Evolutionary conservation across 1,139 yeast genomes (phyloP).

Genomic region (Saccharomycopsis crataegensis): DNA sequence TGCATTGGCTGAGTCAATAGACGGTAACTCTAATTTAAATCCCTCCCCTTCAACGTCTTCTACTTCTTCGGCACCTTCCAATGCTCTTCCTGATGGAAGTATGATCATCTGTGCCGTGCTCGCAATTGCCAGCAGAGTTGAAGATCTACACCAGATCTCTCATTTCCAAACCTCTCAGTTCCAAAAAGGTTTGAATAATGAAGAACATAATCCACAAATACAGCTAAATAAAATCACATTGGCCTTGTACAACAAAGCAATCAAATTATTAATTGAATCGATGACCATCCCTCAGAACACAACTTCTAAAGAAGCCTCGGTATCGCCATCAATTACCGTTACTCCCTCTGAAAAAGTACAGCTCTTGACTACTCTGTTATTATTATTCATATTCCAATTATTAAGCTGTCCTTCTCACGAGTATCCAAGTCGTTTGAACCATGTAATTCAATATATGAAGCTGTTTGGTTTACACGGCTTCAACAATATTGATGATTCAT

Average conservation of each 20-base stretch:
- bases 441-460: too few species aligned
- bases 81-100: too few species aligned
- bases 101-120: slow-evolving; percentile 4
- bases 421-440: slow-evolving; percentile 4
- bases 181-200: too few species aligned
- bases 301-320: background rate
- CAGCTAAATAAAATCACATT: background rate
- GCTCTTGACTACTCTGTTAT: slow-evolving; percentile 3
- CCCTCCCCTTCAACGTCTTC: background rate
- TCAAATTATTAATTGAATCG: slow-evolving; percentile 4
- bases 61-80: background rate
- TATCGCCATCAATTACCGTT: too few species aligned
- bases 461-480: too few species aligned
- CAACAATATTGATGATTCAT: too few species aligned
- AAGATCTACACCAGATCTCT: background rate
- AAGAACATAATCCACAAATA: too few species aligned
- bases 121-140: slow-evolving; percentile 7
- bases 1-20: too few species aligned
- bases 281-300: background rate
- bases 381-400: slow-evolving; percentile 15
- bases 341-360: background rate
- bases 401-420: slow-evolving; percentile 6
- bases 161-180: too few species aligned
- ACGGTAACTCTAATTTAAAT: too few species aligned
- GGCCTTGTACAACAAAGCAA: slow-evolving; percentile 7